These are phyloP conservation scores for Fraxinus excelsior DNA, from an alignment of 257 asterid genomes.

Conservation along the genomic window DNA sequence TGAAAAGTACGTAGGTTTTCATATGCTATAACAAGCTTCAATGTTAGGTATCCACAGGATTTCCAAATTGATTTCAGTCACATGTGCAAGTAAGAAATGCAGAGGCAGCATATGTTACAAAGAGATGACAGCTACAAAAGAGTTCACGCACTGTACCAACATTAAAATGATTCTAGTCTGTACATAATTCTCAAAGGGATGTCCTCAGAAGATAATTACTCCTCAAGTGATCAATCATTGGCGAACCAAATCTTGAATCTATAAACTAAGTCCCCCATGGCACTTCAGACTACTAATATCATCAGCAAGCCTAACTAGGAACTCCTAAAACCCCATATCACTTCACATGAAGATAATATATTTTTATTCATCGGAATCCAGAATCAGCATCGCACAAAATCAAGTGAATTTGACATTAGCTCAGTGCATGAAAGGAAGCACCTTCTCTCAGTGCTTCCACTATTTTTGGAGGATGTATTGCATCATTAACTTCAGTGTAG, in stretches of 20 bases:
- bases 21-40: slow-evolving; percentile 9
- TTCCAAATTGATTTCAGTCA: slow-evolving; percentile 3
- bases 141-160: not conserved
- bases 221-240: not conserved
- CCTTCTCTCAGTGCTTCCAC: not conserved
- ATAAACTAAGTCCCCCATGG: not conserved
- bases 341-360: not conserved
- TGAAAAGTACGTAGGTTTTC: slow-evolving; percentile 24
- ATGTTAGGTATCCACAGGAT: slow-evolving; percentile 3
- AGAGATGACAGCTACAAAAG: not conserved
- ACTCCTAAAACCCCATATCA: not conserved
- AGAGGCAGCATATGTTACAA: not conserved
- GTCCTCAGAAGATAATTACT: not conserved
- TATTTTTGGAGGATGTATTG: not conserved
- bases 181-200: not conserved
- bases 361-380: not conserved
- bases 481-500: not conserved
- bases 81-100: not conserved
- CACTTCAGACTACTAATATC: not conserved
- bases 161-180: not conserved
- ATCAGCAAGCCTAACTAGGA: not conserved
- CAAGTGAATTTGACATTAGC: not conserved
- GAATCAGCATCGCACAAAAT: not conserved
- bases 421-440: not conserved
- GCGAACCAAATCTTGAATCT: not conserved